Percentiles rank a stretch among this genome's conserved stretches.
phyloP scores from a whole-genome alignment of 2,329 filamentous ascomycete genomes.

The Neopestalotiopsis rosae region DNA sequence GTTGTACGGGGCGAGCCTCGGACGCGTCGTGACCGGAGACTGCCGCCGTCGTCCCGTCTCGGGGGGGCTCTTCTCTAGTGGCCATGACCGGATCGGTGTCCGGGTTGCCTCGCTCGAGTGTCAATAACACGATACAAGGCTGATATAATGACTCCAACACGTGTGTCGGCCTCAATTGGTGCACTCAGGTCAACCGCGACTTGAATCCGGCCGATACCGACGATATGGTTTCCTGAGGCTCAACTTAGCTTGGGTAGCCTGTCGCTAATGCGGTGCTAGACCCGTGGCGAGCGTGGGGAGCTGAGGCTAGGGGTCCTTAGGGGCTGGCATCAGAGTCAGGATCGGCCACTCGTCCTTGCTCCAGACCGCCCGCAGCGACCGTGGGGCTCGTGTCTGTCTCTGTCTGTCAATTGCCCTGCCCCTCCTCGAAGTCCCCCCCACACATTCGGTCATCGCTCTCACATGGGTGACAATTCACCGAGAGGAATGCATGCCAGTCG shows the following conservation, averaged over 20 bases:
- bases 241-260: neutral
- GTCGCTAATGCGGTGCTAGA: neutral
- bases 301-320: neutral
- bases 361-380: neutral
- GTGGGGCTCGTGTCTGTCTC: neutral
- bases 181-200: neutral
- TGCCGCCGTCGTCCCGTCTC: neutral
- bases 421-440: neutral
- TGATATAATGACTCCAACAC: neutral
- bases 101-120: neutral
- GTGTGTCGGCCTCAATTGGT: neutral
- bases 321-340: constrained; percentile 1
- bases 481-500: neutral
- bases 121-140: neutral
- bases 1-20: constrained; percentile 22
- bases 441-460: neutral
- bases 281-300: neutral
- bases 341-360: neutral
- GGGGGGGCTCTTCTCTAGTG: neutral
- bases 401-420: neutral
- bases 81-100: neutral
- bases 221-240: constrained; percentile 10
- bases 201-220: neutral
- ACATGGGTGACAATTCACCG: neutral
- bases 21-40: neutral